A percentile compares a stretch with the other conserved stretches of the same genome.
Evolutionary conservation across 2,329 filamentous ascomycete genomes (phyloP).

Genomic region (Thelonectria rubi): DNA sequence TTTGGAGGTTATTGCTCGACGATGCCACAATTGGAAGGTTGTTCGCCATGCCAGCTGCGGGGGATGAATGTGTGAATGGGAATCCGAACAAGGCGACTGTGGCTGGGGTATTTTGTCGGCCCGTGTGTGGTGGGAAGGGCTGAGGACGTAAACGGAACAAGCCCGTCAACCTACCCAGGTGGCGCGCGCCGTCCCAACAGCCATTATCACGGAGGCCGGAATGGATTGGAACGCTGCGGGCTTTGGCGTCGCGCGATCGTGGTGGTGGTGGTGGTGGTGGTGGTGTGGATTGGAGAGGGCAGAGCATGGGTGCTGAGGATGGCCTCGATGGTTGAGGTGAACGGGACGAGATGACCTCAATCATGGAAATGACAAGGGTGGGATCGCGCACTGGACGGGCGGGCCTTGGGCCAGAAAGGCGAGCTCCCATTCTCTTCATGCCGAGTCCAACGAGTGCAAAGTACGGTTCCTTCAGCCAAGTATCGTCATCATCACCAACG

Average conservation of each 20-base stretch:
- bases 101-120: slow-evolving; percentile 7
- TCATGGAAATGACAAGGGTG: slow-evolving; percentile 22
- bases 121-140: slow-evolving; percentile 20
- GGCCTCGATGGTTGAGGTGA: slow-evolving; percentile 17
- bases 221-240: slow-evolving; percentile 3
- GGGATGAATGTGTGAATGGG: neutral
- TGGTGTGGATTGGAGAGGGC: slow-evolving; percentile 17
- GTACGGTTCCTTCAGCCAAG: neutral
- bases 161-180: slow-evolving; percentile 19
- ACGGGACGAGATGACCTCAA: slow-evolving; percentile 22
- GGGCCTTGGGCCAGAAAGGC: slow-evolving; percentile 5
- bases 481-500: neutral
- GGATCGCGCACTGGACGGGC: slow-evolving; percentile 17
- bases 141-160: slow-evolving; percentile 9
- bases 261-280: slow-evolving; percentile 14
- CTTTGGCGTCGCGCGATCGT: slow-evolving; percentile 12
- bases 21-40: neutral
- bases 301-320: slow-evolving; percentile 16
- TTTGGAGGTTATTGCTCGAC: neutral
- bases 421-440: neutral
- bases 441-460: neutral
- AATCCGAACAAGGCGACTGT: neutral
- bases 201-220: slow-evolving; percentile 16
- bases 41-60: neutral
- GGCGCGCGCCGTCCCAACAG: slow-evolving; percentile 8